phyloP scores from a whole-genome alignment of 2,329 filamentous ascomycete genomes.

The Metarhizium album region DNA sequence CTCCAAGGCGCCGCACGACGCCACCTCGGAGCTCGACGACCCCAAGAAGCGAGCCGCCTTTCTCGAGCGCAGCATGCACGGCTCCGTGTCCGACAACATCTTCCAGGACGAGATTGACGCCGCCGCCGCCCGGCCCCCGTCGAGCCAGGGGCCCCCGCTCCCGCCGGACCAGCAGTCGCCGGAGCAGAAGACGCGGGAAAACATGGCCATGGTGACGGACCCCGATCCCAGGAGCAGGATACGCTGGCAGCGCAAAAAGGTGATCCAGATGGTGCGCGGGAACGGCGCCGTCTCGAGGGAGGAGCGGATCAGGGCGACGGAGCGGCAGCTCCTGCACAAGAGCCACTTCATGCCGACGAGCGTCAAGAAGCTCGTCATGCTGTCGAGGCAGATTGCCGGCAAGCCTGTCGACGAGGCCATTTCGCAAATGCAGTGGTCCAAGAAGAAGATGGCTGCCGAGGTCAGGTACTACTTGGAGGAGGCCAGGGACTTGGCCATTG shows the following conservation, averaged over 20 bases:
- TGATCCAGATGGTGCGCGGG: slow-evolving; percentile 62
- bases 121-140: slow-evolving; percentile 18
- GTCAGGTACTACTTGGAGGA: slow-evolving; percentile 69
- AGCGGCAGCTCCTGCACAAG: slow-evolving; percentile 44
- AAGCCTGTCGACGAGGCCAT: slow-evolving; percentile 94
- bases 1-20: slow-evolving; percentile 15
- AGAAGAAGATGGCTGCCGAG: slow-evolving; percentile 83
- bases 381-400: slow-evolving; percentile 81
- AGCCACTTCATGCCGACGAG: slow-evolving; percentile 71
- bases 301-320: slow-evolving; percentile 56
- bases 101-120: slow-evolving; percentile 49
- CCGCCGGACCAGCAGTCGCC: slow-evolving; percentile 11
- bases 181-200: slow-evolving; percentile 31
- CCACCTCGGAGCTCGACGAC: slow-evolving; percentile 28
- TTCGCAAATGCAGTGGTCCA: slow-evolving; percentile 86
- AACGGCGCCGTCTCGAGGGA: slow-evolving; percentile 43
- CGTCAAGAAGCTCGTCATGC: slow-evolving; percentile 79
- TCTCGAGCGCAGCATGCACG: slow-evolving; percentile 27
- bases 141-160: slow-evolving; percentile 7
- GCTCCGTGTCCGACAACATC: slow-evolving; percentile 44
- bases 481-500: slow-evolving; percentile 72
- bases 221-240: slow-evolving; percentile 62
- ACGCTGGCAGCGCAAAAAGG: slow-evolving; percentile 74
- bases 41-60: slow-evolving; percentile 31
- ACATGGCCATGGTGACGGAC: slow-evolving; percentile 56